Percentiles rank a stretch among this genome's conserved stretches.
Evolutionary conservation across 352 stramenopile species (phyloP).

Genomic region (Pythium sp.): DNA sequence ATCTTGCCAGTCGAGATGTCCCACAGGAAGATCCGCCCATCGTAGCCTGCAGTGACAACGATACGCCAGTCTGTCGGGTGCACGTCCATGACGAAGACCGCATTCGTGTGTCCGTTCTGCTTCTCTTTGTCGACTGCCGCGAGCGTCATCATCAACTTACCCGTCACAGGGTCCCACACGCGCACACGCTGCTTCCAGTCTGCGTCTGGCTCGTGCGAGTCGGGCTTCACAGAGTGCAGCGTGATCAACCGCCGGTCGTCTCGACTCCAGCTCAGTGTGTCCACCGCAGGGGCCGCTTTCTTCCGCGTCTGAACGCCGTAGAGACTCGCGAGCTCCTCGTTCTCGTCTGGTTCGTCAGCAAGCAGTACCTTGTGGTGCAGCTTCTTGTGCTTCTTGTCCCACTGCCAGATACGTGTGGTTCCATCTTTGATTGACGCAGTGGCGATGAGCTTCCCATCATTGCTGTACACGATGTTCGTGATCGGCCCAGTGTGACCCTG

Average conservation of each 20-base stretch:
- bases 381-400: conserved; percentile 59
- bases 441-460: conserved; percentile 87
- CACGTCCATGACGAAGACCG: conserved; percentile 71
- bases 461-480: conserved; percentile 93
- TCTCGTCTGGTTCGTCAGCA: conserved; percentile 39
- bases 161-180: conserved; percentile 55
- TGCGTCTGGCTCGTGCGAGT: conserved; percentile 37
- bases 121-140: conserved; percentile 54
- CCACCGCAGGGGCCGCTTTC: conserved; percentile 44
- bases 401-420: conserved; percentile 64
- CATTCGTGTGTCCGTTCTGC: conserved; percentile 71
- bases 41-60: conserved; percentile 78
- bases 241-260: conserved; percentile 64
- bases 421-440: conserved; percentile 95
- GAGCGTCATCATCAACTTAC: conserved; percentile 59
- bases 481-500: conserved; percentile 91
- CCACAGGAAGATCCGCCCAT: conserved; percentile 83
- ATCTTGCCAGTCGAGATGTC: conserved; percentile 70
- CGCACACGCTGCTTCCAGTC: conserved; percentile 65
- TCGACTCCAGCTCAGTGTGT: conserved; percentile 64
- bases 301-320: conserved; percentile 46
- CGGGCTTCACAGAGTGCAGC: conserved; percentile 65
- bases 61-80: conserved; percentile 77
- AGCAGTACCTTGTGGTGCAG: conserved; percentile 49
- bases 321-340: conserved; percentile 39